Evolutionary conservation across 2,329 filamentous ascomycete genomes (phyloP), one percentile per base, ranked within the genome.

Genomic region (Pyrenophora teres): DNA sequence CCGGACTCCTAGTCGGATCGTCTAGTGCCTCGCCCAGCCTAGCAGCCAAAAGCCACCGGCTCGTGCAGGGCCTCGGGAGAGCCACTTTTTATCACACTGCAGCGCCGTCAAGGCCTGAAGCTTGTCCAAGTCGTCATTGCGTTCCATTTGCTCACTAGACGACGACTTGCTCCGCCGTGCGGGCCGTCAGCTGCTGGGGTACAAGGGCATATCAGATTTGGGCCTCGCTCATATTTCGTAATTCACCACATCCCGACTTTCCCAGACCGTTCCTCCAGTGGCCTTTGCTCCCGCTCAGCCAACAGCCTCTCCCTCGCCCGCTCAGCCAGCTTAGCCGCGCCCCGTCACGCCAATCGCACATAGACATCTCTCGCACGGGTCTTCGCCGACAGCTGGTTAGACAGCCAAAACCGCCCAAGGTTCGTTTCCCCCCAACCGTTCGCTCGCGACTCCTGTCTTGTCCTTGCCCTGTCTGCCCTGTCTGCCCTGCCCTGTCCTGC

Each of bases 151-250:
- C 57, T 52, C 49, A 46, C 57, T 60, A 56, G 55, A 55, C 52
- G 52, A 50, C 50, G 49, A 49, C 36, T 23, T 49, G 49, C 49
- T 59, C 40, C 53, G 56, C 52, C 50, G 56, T 50, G 54, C 57
- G 59, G 59, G 54, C 59, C 59, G 59, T 60, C 59, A 60, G 59
- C 56, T 62, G 56, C 54, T 52, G 49, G 42, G 48, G 41, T 44
- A 36, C 43, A 40, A 50, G 48, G 51, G 47, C 54, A 54, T 57
- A 53, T 54, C 54, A 52, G 41, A 52, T 57, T 30, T 53, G 50
- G 56, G 51, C 49, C 47, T 57, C 48, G 46, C 54, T 48, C 51
- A 37, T 40, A 31, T 50, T 54, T 52, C 51, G 51, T 50, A 54
- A 54, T 46, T 52, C 43, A 41, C 48, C 48, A 46, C 38, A 50